Evolutionary conservation across 345 rosid genomes (phyloP), one percentile per base, ranked within the genome.

Genomic region (Ailanthus altissimus): DNA sequence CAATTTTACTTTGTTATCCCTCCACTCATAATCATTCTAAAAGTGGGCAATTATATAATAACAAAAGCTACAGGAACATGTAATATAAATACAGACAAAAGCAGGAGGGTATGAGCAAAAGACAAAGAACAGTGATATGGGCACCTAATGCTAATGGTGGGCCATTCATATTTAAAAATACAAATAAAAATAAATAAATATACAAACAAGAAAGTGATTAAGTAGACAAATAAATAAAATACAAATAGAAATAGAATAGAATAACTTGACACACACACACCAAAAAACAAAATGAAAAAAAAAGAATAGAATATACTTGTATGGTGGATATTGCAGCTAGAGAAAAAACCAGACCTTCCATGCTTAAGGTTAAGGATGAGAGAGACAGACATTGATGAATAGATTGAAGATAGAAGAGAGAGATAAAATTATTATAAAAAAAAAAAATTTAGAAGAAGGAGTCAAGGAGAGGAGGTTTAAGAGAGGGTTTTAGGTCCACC

Each of bases 401-500:
- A 21, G 54, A 68, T 69, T 51, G 82, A 74, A 79, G 66, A 53
- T 66, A 66, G 71, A 59, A 75, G 75, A 72, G 40, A 71, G 38
- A n/a, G n/a, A n/a, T 32, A 32, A 32, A 32, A 32, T 32, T 32
- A 32, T 3, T 32, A 32, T 32, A 32, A 32, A 32, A 32, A 32
- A 3, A 23, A 62, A 67, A 73, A 71, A 72, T 62, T 28, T 58
- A 74, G 68, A 20, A 63, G 68, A 60, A 60, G 64, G 28, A 63
- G 57, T 38, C 47, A 60, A 60, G 64, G 72, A 21, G 81, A 77
- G 40, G 84, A 79, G 84, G 84, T 88, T 90, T 85, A 86, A 83
- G 78, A 42, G 80, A 81, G 80, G 86, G 85, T 82, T 91, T 93
- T 92, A 95, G 98, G 92, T 94, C 94, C 75, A 92, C 99, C 98